Evolutionary conservation across 306 rosid species (phyloP), one percentile per base, ranked within the genome.

Genomic region (Vachellia pachyceras): DNA sequence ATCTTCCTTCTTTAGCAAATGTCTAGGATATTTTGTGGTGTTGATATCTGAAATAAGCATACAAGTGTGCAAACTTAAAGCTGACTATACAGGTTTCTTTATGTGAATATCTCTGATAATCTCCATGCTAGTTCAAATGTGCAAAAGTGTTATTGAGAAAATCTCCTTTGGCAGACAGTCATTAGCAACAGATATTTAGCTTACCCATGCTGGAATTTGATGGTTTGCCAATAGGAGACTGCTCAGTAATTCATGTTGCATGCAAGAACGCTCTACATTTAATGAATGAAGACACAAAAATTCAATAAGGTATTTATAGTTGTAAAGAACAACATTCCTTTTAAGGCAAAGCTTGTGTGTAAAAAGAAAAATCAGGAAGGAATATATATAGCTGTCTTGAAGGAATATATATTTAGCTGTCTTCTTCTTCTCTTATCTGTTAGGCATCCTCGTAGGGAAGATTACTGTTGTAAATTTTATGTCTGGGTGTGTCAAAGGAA

Each of bases 121-220:
- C 68, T 63, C 8, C 29, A 29, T 4, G 68, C 68, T 33, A 63
- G 33, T 13, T 64, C 22, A 41, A 11, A 45, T 37, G 15, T 66
- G 69, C 44, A 79, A 1, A 17, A 55, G 70, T 69, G 55, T 69
- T 69, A 17, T 44, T 54, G 37, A 69, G 70, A 70, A 79, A 5
- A 79, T 79, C 82, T 79, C 82, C 77, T 69, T 79, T 69, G 82
- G 82, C 82, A 69, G 9, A 55, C 60, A 10, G 29, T 42, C 20
- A 35, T 40, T 11, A n/a, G 14, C 6, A 65, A 15, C 2, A 63
- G 11, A 5, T 7, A 23, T n/a, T n/a, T n/a, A n/a, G 23, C n/a
- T n/a, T n/a, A n/a, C n/a, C n/a, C n/a, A 4, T 22, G n/a, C n/a
- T n/a, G n/a, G n/a, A n/a, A 45, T 50, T 42, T 23, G 76, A 58